Evolutionary conservation across 805 yeast genomes (phyloP).

Genomic region (Wickerhamiella galacta): DNA sequence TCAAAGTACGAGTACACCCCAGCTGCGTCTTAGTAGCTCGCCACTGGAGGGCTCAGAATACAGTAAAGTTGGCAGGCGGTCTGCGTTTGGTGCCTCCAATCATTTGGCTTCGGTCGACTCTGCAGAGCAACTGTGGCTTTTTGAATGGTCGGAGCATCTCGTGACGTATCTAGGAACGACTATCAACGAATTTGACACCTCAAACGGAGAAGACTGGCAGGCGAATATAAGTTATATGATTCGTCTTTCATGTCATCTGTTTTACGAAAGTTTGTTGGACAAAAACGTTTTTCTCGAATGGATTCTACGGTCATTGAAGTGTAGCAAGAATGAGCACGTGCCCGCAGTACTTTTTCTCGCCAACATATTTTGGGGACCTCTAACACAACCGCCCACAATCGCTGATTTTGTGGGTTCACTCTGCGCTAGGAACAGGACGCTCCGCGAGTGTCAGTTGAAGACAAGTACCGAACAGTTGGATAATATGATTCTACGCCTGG

Average conservation of each 20-base stretch:
- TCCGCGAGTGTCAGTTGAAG: not conserved
- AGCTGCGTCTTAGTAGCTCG: too few relatives aligned
- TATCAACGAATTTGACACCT: slow-evolving; percentile 27
- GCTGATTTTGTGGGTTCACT: slow-evolving; percentile 1
- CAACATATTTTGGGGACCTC: slow-evolving; percentile 55
- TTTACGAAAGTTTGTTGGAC: slow-evolving; percentile 51
- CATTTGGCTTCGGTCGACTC: too few relatives aligned
- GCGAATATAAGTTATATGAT: slow-evolving; percentile 41
- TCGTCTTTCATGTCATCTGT: slow-evolving; percentile 45
- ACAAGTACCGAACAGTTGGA: slow-evolving; percentile 3
- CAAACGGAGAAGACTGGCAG: slow-evolving; percentile 25
- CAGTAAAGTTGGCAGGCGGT: too few relatives aligned
- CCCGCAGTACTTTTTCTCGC: slow-evolving; percentile 38
- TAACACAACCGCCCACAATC: slow-evolving; percentile 15
- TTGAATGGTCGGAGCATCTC: slow-evolving; percentile 84
- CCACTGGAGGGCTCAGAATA: too few relatives aligned
- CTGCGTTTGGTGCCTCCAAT: too few relatives aligned
- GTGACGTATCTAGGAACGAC: slow-evolving; percentile 39
- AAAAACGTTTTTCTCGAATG: slow-evolving; percentile 44
- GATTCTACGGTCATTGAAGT: slow-evolving; percentile 37
- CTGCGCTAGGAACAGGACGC: not conserved
- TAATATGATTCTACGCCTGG: slow-evolving; percentile 3
- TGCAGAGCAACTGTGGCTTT: slow-evolving; percentile 46
- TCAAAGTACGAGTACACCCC: too few relatives aligned
- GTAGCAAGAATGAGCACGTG: slow-evolving; percentile 24